Conservation (phyloP, 2,329 filamentous ascomycete genomes). For the Sordariomycetes sp. region DNA sequence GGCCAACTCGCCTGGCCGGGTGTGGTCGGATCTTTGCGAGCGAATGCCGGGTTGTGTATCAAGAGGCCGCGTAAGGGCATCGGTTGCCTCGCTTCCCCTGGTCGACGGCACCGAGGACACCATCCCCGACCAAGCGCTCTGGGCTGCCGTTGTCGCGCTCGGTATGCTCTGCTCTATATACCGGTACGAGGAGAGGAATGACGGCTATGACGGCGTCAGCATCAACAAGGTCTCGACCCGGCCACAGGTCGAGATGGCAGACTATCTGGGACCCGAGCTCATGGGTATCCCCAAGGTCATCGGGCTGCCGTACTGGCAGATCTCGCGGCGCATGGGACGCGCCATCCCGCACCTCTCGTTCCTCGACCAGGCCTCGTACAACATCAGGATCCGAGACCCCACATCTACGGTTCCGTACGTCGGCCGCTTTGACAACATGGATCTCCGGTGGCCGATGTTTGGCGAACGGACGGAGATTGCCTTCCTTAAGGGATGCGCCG, state of each 20-base stretch:
- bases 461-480: constrained; percentile 39
- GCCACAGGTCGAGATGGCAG: constrained; percentile 31
- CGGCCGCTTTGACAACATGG: constrained; percentile 40
- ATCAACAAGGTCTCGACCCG: constrained; percentile 19
- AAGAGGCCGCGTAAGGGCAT: constrained; percentile 37
- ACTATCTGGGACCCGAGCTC: constrained; percentile 38
- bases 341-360: constrained; percentile 41
- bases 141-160: constrained; percentile 39
- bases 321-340: constrained; percentile 39
- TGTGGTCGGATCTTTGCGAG: constrained; percentile 43
- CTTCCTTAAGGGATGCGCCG: constrained; percentile 38
- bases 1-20: constrained; percentile 35
- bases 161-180: constrained; percentile 44
- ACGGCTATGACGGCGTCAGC: constrained; percentile 38
- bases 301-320: constrained; percentile 36
- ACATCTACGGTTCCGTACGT: constrained; percentile 38
- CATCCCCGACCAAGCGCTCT: constrained; percentile 39
- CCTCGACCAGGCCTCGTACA: constrained; percentile 42
- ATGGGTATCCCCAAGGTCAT: constrained; percentile 36
- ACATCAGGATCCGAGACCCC: constrained; percentile 35
- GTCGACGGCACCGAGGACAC: constrained; percentile 36
- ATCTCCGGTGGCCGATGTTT: constrained; percentile 43
- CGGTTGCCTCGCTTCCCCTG: constrained; percentile 34
- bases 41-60: constrained; percentile 41
- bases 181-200: constrained; percentile 38